Percentiles rank a stretch among this genome's conserved stretches.
These are phyloP conservation scores for Curvularia eragrostidis DNA, from an alignment of 2,329 filamentous ascomycete genomes.

Conservation along the genomic window DNA sequence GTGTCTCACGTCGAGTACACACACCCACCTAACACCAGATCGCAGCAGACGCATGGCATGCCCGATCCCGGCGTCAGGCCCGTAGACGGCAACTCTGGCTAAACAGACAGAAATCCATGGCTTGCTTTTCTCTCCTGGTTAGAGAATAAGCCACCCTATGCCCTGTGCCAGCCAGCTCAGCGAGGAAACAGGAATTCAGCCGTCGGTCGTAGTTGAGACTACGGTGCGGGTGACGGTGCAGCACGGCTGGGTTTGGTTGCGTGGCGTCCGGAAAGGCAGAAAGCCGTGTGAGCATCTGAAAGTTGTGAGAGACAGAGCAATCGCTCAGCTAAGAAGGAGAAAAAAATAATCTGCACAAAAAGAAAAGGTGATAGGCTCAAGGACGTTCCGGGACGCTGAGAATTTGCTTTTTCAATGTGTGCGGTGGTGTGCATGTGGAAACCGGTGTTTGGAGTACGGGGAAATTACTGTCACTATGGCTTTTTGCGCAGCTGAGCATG, in stretches of 20 bases:
- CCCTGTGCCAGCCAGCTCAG: neutral
- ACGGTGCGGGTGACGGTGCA: neutral
- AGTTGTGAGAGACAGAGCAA: neutral
- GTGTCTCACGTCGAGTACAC: neutral
- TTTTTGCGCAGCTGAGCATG: neutral
- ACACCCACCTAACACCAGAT: neutral
- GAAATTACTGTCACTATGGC: neutral
- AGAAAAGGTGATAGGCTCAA: neutral
- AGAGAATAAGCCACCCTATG: neutral
- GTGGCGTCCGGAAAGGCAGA: slow-evolving; percentile 1
- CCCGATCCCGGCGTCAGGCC: neutral
- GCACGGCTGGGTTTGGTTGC: neutral
- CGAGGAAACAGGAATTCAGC: neutral
- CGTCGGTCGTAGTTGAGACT: neutral
- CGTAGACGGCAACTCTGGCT: neutral
- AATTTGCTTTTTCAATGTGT: neutral
- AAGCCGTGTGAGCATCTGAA: neutral
- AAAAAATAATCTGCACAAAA: neutral
- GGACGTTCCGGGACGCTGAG: neutral
- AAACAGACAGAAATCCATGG: neutral
- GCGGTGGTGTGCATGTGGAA: neutral
- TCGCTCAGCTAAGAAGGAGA: no score
- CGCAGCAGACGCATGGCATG: neutral
- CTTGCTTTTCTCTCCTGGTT: neutral
- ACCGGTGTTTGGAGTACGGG: neutral